Conservation (phyloP, 768 basidiomycete genomes). For the Clitopilus passeckerianus region DNA sequence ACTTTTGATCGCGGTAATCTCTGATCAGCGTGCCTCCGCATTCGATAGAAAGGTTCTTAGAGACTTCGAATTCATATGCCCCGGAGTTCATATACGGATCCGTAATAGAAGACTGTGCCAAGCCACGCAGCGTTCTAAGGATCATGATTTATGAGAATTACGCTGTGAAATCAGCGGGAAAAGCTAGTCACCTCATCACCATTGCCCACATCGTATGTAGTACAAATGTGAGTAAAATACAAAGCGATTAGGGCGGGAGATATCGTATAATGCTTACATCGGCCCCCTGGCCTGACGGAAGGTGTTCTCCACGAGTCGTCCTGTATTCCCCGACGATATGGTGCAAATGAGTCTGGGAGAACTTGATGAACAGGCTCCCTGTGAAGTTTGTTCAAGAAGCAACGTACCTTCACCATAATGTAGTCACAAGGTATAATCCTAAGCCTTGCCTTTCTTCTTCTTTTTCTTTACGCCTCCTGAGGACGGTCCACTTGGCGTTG, state of each 20-base stretch:
- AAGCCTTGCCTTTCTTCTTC: conserved; percentile 80
- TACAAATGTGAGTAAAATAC: not conserved
- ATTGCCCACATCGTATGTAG: not conserved
- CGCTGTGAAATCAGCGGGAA: not conserved
- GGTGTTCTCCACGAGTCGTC: not conserved
- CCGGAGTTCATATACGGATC: no score
- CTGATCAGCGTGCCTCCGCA: no score
- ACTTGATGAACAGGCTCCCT: no score
- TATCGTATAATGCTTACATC: not conserved
- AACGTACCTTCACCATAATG: no score
- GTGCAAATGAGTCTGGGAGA: not conserved
- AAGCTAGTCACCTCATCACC: not conserved
- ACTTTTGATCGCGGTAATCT: no score
- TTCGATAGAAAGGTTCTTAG: no score
- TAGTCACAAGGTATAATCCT: not conserved
- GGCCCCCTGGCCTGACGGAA: not conserved
- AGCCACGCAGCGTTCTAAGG: no score
- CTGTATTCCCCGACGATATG: not conserved
- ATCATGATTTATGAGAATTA: not conserved
- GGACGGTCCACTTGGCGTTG: conserved; percentile 26
- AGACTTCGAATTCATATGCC: no score
- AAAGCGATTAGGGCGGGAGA: not conserved
- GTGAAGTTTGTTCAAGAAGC: no score
- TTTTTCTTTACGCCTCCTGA: conserved; percentile 75
- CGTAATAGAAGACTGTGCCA: no score